These are phyloP conservation scores for Kodamaea kakaduensis DNA, from an alignment of 805 yeast species.

Conservation along the genomic window DNA sequence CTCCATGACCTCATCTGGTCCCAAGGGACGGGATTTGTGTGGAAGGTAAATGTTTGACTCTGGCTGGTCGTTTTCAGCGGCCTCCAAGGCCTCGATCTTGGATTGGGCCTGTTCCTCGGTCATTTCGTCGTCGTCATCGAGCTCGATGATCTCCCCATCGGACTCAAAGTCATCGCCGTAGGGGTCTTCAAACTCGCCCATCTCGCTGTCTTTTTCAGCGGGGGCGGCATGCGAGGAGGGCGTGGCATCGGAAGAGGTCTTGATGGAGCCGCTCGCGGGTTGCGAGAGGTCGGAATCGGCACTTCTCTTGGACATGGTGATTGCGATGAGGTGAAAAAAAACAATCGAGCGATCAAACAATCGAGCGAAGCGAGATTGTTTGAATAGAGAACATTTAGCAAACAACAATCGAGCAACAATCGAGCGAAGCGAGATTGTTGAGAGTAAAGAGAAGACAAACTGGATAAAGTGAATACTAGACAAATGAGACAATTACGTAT, in stretches of 20 bases:
- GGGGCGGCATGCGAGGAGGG: constrained; percentile 33
- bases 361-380: too few species aligned
- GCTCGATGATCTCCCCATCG: constrained; percentile 83
- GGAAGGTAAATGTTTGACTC: constrained; percentile 70
- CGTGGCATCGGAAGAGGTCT: constrained; percentile 32
- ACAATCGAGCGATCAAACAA: too few species aligned
- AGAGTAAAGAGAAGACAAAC: too few species aligned
- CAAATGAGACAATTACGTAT: too few species aligned
- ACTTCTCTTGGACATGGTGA: constrained; percentile 50
- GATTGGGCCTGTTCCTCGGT: constrained; percentile 38
- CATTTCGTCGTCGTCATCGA: constrained; percentile 49
- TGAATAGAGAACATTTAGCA: too few species aligned
- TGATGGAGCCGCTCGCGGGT: constrained; percentile 29
- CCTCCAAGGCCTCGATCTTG: constrained; percentile 35
- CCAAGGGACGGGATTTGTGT: constrained; percentile 82
- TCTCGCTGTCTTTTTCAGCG: constrained; percentile 44
- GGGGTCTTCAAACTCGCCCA: constrained; percentile 86
- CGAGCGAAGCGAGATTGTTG: too few species aligned
- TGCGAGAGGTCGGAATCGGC: constrained; percentile 32
- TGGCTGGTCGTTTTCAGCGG: constrained; percentile 29
- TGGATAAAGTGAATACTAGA: too few species aligned
- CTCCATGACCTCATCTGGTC: constrained; percentile 92
- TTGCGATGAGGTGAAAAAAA: too few species aligned
- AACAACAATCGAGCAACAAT: too few species aligned
- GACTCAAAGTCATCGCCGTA: constrained; percentile 91